Conservation (phyloP, 2,329 filamentous ascomycete genomes). For the Triangularia verruculosa region DNA sequence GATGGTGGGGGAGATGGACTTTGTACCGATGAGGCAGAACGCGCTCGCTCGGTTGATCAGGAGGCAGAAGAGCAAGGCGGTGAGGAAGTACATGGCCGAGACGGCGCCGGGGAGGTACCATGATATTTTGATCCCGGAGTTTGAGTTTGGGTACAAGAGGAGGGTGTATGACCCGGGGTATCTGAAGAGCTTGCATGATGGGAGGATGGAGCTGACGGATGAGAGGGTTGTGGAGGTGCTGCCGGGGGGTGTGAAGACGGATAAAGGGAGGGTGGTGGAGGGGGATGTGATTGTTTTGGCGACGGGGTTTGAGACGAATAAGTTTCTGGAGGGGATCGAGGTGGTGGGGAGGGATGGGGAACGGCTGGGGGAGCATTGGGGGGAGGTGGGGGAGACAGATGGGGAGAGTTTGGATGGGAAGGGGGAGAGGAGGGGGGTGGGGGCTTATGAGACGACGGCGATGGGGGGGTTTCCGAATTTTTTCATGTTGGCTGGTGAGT, state of each 20-base stretch:
- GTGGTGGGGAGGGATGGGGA: conserved; percentile 50
- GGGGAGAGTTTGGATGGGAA: background rate
- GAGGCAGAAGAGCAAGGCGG: conserved; percentile 36
- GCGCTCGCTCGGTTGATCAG: conserved; percentile 34
- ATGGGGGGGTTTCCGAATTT: conserved; percentile 64
- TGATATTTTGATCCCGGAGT: conserved; percentile 60
- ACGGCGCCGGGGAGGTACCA: conserved; percentile 58
- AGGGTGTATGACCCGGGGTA: conserved; percentile 58
- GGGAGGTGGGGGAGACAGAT: conserved; percentile 53
- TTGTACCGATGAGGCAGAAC: background rate
- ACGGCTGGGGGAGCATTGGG: conserved; percentile 54
- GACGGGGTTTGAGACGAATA: conserved; percentile 58
- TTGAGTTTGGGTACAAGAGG: conserved; percentile 62
- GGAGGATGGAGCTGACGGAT: conserved; percentile 36
- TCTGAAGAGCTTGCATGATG: conserved; percentile 46
- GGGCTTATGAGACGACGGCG: conserved; percentile 56
- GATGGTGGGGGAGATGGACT: background rate
- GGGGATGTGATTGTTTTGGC: conserved; percentile 61
- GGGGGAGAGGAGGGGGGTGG: background rate
- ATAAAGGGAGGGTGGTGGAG: conserved; percentile 39
- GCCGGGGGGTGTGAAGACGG: conserved; percentile 36
- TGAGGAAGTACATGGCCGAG: conserved; percentile 40
- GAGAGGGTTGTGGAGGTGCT: conserved; percentile 49
- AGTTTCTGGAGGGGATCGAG: conserved; percentile 51
- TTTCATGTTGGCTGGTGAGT: conserved; percentile 55